Percentiles rank a stretch among this genome's conserved stretches.
Evolutionary conservation across 2,329 filamentous ascomycete genomes (phyloP).

Genomic region (Colletotrichum eleusines): DNA sequence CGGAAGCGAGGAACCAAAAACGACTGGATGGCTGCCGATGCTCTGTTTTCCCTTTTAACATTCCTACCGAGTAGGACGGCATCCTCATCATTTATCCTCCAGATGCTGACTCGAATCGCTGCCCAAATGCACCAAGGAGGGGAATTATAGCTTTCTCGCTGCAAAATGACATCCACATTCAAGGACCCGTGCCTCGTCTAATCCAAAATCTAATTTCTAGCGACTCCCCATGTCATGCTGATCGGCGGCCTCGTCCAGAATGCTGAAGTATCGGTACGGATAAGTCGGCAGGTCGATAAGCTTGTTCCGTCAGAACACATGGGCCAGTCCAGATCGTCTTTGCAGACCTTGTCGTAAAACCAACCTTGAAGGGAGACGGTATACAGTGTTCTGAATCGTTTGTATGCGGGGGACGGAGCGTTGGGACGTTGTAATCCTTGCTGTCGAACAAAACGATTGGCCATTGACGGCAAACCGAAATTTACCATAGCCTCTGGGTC

Average conservation of each 20-base stretch:
- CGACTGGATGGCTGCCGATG: constrained; percentile 9
- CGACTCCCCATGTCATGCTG: constrained; percentile 34
- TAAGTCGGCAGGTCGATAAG: constrained; percentile 10
- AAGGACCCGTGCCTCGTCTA: constrained; percentile 6
- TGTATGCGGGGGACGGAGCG: too few relatives aligned
- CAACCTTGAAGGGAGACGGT: too few relatives aligned
- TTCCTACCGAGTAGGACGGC: neutral
- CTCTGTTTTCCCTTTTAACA: constrained; percentile 1
- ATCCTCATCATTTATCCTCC: constrained; percentile 24
- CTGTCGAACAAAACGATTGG: constrained; percentile 23
- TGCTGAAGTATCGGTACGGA: neutral
- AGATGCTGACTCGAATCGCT: neutral
- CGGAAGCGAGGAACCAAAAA: constrained; percentile 2
- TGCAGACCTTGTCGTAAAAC: constrained; percentile 13
- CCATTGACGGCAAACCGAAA: neutral
- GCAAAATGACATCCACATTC: constrained; percentile 19
- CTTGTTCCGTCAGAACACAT: neutral
- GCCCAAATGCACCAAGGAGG: neutral
- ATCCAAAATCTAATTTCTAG: constrained; percentile 33
- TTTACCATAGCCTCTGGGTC: neutral
- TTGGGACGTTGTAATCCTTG: constrained; percentile 3
- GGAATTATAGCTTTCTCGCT: neutral
- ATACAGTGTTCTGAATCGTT: too few relatives aligned
- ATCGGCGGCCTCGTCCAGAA: constrained; percentile 35
- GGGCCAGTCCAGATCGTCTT: neutral